Percentiles rank a stretch among this genome's conserved stretches.
Conservation (phyloP, 441 rosid species). For the Syzygium syzygioides region DNA sequence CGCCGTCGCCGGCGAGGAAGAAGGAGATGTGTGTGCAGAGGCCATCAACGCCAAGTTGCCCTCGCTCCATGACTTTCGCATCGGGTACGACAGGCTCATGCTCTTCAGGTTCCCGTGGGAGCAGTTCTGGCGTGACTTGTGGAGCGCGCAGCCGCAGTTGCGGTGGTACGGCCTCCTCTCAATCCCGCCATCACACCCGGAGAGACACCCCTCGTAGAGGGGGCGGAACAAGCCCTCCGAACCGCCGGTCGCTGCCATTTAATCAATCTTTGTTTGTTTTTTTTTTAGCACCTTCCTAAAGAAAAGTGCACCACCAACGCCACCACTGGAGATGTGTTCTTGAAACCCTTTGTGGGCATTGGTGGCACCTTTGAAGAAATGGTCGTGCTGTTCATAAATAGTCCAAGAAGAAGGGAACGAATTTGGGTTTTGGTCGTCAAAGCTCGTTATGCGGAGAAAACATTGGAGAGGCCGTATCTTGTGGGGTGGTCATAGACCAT, state of each 20-base stretch:
- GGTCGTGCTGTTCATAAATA: neutral
- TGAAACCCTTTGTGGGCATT: neutral
- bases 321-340: neutral
- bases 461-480: neutral
- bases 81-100: neutral
- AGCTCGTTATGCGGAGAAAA: neutral
- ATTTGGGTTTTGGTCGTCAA: neutral
- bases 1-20: neutral
- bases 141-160: constrained; percentile 3
- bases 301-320: neutral
- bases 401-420: neutral
- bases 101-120: neutral
- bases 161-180: constrained; percentile 7
- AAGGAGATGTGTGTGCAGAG: neutral
- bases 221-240: neutral
- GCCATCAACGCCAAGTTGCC: constrained; percentile 2
- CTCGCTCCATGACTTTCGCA: constrained; percentile 9
- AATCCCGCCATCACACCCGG: neutral
- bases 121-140: neutral
- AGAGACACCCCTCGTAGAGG: neutral
- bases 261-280: neutral
- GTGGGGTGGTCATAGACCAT: neutral
- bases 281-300: neutral
- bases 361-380: neutral
- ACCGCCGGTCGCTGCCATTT: neutral